Base-by-base conservation (phyloP, 306 rosid genomes). In the Rosa chinensis region DNA sequence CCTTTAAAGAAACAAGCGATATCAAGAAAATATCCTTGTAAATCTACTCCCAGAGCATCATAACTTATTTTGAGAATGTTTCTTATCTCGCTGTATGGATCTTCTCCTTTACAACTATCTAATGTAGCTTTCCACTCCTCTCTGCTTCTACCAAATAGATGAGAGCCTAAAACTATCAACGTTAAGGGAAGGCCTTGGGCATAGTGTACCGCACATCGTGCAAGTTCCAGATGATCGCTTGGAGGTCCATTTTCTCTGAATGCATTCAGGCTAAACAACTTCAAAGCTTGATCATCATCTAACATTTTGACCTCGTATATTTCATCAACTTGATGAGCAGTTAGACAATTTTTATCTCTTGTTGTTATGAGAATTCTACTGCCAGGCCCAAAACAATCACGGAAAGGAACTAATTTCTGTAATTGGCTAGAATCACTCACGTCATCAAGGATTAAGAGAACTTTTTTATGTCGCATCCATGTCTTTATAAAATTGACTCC, bases 1-100 rank as follows among this genome's bases (percentile, higher is more conserved):
- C 83, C 87, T 23, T 62, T 76, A 28, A 87, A 82, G 78, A 87
- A 87, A 17, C 86, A 84, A 39, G 87, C 87, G 39, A 87, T 73
- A 6, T 84, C 85, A 16, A 86, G 81, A 6, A 84, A 83, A 18
- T 78, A 75, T 6, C 58, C 75, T 4, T 68, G 50, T 5, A 72
- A 69, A 40, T 66, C 18, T 0, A 50, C 79, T 7, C 81, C 80
- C 66, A 86, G 70, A 40, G 72, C 72, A 20, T 86, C 85, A 78
- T n/a, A 86, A 67, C 87, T 87, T 9, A 84, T 53, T 56, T 79
- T 67, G 18, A 86, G 85, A 21, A 80, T 78, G 72, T 70, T 56
- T 12, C 73, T 81, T 48, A 89, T 85, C 45, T 82, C 79, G 56
- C 68, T 58, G 14, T 50, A 68, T 9, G 87, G 88, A 68, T 66